Percentiles rank a stretch among this genome's conserved stretches.
These are phyloP conservation scores for Paramarasmius palmivorus DNA, from an alignment of 1,284 basidiomycete species.

Conservation along the genomic window DNA sequence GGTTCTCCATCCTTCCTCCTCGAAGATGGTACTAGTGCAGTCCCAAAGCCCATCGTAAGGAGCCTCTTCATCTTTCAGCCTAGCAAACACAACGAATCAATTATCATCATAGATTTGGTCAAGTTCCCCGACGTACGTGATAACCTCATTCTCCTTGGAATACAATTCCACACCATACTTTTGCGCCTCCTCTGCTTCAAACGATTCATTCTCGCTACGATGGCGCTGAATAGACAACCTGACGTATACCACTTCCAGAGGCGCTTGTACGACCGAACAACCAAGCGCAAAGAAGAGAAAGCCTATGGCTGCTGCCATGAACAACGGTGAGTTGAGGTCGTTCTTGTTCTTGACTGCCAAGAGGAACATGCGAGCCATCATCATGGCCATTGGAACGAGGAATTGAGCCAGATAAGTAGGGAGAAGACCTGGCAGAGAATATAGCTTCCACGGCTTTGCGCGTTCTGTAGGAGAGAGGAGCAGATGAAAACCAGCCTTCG, in stretches of 20 bases:
- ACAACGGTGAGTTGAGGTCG: neutral
- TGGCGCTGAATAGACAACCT: neutral
- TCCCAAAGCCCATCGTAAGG: slow-evolving; percentile 1
- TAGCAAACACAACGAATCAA: too few relatives aligned
- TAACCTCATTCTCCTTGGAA: slow-evolving; percentile 3
- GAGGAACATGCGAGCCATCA: neutral
- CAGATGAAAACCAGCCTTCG: neutral
- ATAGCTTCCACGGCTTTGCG: neutral
- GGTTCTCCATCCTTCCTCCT: slow-evolving; percentile 5
- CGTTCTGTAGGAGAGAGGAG: slow-evolving; percentile 4
- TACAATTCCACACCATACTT: neutral
- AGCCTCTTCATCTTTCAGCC: neutral
- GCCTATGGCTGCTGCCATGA: neutral
- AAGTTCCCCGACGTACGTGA: neutral
- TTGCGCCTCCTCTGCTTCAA: neutral
- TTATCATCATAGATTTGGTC: neutral
- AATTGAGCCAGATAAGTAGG: neutral
- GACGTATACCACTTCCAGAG: neutral
- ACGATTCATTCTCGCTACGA: neutral
- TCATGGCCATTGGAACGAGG: neutral
- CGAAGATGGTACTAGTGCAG: slow-evolving; percentile 1
- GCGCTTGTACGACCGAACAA: neutral
- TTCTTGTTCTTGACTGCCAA: too few relatives aligned
- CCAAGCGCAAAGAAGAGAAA: neutral
- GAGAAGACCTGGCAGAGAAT: neutral